Conservation (phyloP, 305 asterid species). For the Solanum chacoense region DNA sequence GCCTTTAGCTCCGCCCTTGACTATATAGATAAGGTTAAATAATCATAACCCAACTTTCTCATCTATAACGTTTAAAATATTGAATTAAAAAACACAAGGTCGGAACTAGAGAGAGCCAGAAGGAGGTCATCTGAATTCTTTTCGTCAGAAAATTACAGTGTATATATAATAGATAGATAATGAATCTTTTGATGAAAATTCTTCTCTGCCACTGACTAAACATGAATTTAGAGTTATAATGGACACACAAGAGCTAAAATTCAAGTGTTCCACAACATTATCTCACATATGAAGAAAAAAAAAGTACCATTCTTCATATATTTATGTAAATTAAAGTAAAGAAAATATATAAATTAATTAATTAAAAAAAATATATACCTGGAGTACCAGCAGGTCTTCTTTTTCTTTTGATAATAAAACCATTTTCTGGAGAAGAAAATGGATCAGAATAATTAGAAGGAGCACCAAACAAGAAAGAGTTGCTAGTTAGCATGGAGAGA, state of each 20-base stretch:
- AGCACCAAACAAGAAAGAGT: constrained; percentile 20
- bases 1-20: not conserved
- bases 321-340: not conserved
- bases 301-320: not conserved
- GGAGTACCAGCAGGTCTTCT: constrained; percentile 36
- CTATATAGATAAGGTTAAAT: not conserved
- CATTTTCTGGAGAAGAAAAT: constrained; percentile 14
- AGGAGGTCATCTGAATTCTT: not conserved
- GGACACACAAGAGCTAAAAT: not conserved
- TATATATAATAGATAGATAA: not conserved
- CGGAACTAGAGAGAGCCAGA: fast-evolving
- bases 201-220: not conserved
- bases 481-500: constrained; percentile 14
- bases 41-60: not conserved
- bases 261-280: not conserved
- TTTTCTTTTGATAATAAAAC: constrained; percentile 17
- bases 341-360: too few species aligned
- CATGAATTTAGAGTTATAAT: not conserved
- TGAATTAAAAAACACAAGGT: not conserved
- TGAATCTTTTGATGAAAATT: not conserved
- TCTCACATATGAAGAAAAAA: not conserved
- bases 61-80: not conserved
- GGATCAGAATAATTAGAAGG: constrained; percentile 21
- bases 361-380: constrained; percentile 1
- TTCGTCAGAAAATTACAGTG: not conserved